phyloP scores from a whole-genome alignment of 2,329 filamentous ascomycete species.

The Colletotrichum sp. region DNA sequence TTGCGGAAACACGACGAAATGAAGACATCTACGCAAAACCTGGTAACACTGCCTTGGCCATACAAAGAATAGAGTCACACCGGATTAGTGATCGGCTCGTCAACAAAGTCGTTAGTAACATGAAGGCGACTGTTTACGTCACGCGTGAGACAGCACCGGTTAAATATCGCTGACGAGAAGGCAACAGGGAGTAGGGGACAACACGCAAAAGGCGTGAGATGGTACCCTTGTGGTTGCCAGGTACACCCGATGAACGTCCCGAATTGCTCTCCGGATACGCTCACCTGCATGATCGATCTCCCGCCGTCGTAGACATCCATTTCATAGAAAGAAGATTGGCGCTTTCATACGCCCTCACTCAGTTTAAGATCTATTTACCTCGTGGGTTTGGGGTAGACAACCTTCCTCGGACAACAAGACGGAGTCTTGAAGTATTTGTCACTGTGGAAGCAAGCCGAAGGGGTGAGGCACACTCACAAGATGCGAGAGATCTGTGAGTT shows the following conservation, averaged over 20 bases:
- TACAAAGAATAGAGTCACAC: neutral
- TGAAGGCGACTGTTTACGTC: neutral
- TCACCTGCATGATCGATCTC: neutral
- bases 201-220: neutral
- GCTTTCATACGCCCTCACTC: neutral
- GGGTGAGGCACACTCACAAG: neutral
- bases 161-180: neutral
- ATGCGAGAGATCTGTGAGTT: neutral
- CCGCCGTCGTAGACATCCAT: neutral
- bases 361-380: neutral
- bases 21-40: neutral
- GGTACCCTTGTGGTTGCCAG: neutral
- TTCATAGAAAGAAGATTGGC: neutral
- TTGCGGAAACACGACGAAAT: rapidly evolving
- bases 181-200: neutral
- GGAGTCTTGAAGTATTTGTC: neutral
- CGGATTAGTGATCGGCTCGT: neutral
- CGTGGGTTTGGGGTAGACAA: neutral
- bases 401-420: neutral
- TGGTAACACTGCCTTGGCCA: neutral
- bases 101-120: neutral
- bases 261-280: neutral
- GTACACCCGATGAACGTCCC: neutral
- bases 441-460: neutral
- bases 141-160: neutral